A percentile compares a stretch with the other conserved stretches of the same genome.
Evolutionary conservation across 1,284 basidiomycete species (phyloP).

Genomic region (Microbotryomycetes sp.): DNA sequence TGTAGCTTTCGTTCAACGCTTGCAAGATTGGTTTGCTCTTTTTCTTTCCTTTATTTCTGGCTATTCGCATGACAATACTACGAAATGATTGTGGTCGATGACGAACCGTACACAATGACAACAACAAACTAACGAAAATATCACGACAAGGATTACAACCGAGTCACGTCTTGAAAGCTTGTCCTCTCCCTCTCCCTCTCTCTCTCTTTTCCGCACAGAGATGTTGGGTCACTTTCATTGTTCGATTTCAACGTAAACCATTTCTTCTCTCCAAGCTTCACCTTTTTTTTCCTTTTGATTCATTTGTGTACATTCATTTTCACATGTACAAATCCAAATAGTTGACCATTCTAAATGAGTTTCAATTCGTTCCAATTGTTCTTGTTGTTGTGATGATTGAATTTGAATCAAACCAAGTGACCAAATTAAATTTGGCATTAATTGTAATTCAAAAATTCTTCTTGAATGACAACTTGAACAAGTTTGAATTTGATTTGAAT

Average conservation of each 20-base stretch:
- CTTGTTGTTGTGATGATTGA: slow-evolving; percentile 51
- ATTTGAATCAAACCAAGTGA: slow-evolving; percentile 45
- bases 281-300: slow-evolving; percentile 42
- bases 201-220: no score
- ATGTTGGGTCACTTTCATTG: slow-evolving; percentile 40
- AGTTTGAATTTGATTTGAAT: slow-evolving; percentile 44
- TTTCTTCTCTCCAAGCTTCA: slow-evolving; percentile 60
- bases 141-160: no score
- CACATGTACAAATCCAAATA: slow-evolving; percentile 69
- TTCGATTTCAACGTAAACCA: slow-evolving; percentile 68
- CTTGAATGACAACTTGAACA: slow-evolving; percentile 57
- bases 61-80: no score
- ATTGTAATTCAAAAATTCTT: slow-evolving; percentile 71
- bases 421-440: slow-evolving; percentile 81
- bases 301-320: slow-evolving; percentile 56
- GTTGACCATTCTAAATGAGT: slow-evolving; percentile 74
- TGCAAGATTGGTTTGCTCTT: no score
- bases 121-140: no score
- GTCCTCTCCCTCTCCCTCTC: no score
- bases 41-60: no score
- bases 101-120: no score
- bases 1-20: no score
- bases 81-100: no score
- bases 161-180: no score
- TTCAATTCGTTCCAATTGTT: slow-evolving; percentile 45